Evolutionary conservation across 139 green algal species (phyloP), one percentile per base, ranked within the genome.

Genomic region (Haematococcus lacustris): DNA sequence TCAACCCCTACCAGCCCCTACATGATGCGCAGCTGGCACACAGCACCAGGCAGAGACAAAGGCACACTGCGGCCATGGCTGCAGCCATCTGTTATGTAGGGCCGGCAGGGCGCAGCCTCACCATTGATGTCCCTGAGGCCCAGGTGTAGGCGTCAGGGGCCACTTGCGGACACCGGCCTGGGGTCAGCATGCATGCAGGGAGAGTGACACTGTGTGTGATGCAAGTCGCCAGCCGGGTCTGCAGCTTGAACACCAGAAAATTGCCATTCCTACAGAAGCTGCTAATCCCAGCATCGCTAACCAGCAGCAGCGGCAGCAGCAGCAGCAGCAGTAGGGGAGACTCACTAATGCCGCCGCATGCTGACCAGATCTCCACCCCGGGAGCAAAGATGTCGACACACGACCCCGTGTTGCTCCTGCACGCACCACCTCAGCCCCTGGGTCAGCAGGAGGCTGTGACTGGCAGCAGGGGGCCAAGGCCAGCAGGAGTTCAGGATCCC

Each of bases 361-460:
- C 87, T 0, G 41, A 82, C 6, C 76, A 88, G n/a, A 92, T 87
- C 63, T 92, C 85, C 2, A 92, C 87, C 0, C 84, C 82, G 2
- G 87, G 87, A 3, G 85, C 86, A 53, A 87, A 89, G 3, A 92
- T 38, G 64, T 91, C 82, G 0, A 92, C 78, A 68, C 87, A 89
- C 23, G 61, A 9, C 3, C 83, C 83, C n/a, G 80, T 87, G 77
- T 90, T 87, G 51, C 68, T 76, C 77, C 53, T 64, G 53, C 9
- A 9, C 9, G 43, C 43, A 53, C 43, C 9, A 17, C 43, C 17
- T 53, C 43, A n/a, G n/a, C n/a, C n/a, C n/a, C n/a, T n/a, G n/a
- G n/a, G n/a, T n/a, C n/a, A n/a, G n/a, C n/a, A n/a, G n/a, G n/a
- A n/a, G n/a, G n/a, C n/a, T n/a, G n/a, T n/a, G n/a, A n/a, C n/a